Conservation (phyloP, 2,329 filamentous ascomycete species). For the Scedosporium boydii region DNA sequence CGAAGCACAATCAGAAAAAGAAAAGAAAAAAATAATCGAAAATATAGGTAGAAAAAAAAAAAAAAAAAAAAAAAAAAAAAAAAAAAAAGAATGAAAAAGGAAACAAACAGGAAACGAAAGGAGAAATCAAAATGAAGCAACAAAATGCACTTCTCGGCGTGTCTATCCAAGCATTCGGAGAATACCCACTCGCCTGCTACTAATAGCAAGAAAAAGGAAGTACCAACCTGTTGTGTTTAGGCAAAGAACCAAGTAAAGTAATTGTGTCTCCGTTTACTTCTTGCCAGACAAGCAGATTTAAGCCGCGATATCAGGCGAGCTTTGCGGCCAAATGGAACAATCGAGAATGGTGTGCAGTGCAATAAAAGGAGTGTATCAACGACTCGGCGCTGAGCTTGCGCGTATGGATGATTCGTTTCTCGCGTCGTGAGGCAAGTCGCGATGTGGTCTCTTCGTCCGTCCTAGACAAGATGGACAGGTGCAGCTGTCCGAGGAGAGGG, state of each 20-base stretch:
- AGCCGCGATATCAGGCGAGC: not conserved
- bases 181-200: not conserved
- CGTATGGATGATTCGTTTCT: not conserved
- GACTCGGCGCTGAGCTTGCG: not conserved
- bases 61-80: too few species aligned
- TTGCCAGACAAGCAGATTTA: not conserved
- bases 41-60: too few species aligned
- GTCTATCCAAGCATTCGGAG: not conserved
- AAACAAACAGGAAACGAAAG: not conserved
- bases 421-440: not conserved
- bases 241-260: conserved; percentile 1
- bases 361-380: not conserved
- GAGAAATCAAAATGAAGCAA: not conserved
- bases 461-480: not conserved
- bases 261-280: not conserved
- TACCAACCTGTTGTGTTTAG: not conserved
- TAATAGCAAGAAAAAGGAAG: not conserved
- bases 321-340: not conserved
- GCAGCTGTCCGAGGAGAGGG: not conserved
- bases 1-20: too few species aligned
- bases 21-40: too few species aligned
- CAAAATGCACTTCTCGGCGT: not conserved
- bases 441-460: not conserved
- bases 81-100: too few species aligned
- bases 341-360: not conserved